These are phyloP conservation scores for Pythium sukuiense DNA, from an alignment of 352 stramenopile species.

Conservation along the genomic window DNA sequence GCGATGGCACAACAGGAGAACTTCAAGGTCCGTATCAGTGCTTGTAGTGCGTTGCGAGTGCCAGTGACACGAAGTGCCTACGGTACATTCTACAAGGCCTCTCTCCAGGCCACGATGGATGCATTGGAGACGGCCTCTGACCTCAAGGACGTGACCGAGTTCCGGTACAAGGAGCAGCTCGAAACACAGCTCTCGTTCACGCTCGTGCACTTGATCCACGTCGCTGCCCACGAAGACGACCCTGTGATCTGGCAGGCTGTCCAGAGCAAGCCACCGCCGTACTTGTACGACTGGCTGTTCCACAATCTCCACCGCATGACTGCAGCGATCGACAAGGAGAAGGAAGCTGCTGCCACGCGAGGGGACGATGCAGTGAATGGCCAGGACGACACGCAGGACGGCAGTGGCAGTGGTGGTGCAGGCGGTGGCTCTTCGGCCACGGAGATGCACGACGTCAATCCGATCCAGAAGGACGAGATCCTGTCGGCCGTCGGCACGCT, in stretches of 20 bases:
- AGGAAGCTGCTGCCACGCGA: slow-evolving; percentile 22
- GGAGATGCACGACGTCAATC: slow-evolving; percentile 72
- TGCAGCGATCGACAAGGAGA: slow-evolving; percentile 59
- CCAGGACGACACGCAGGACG: slow-evolving; percentile 24
- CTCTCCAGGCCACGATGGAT: slow-evolving; percentile 65
- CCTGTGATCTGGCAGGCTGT: slow-evolving; percentile 65
- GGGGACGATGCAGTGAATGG: slow-evolving; percentile 22
- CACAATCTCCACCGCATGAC: slow-evolving; percentile 88
- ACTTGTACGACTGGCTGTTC: slow-evolving; percentile 89
- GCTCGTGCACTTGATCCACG: slow-evolving; percentile 77
- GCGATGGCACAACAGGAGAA: slow-evolving; percentile 87
- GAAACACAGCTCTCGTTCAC: slow-evolving; percentile 88
- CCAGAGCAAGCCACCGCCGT: slow-evolving; percentile 59
- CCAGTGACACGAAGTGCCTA: slow-evolving; percentile 68
- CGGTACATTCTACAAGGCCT: slow-evolving; percentile 67
- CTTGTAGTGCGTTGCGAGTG: slow-evolving; percentile 72
- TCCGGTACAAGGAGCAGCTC: slow-evolving; percentile 89
- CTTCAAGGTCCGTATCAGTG: slow-evolving; percentile 88
- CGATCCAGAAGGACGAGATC: slow-evolving; percentile 81
- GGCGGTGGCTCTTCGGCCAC: slow-evolving; percentile 19
- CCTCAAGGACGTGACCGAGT: slow-evolving; percentile 86
- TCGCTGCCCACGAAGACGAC: slow-evolving; percentile 74
- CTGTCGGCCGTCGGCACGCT: slow-evolving; percentile 73
- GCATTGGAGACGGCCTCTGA: slow-evolving; percentile 83
- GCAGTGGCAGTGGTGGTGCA: slow-evolving; percentile 20